phyloP scores from a whole-genome alignment of 2,329 filamentous ascomycete genomes.

The Claviceps humidiphila region DNA sequence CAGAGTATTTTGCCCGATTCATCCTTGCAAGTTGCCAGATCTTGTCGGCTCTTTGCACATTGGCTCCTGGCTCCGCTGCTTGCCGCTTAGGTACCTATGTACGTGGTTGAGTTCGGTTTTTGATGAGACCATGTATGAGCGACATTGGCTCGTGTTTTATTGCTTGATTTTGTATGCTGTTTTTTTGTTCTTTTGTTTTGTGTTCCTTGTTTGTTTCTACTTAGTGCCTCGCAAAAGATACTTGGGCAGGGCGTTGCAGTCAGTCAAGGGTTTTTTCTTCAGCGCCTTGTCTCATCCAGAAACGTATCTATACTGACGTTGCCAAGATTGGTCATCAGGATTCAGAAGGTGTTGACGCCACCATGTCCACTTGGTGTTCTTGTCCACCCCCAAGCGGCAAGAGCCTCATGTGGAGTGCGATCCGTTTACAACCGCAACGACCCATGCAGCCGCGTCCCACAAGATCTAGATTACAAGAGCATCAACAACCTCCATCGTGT shows the following conservation, averaged over 20 bases:
- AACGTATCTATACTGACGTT: background rate
- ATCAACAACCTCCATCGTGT: slow-evolving; percentile 1
- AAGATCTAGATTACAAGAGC: slow-evolving; percentile 4
- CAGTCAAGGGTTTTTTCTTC: background rate
- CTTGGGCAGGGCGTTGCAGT: background rate
- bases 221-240: background rate
- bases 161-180: background rate
- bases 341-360: background rate
- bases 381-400: slow-evolving; percentile 1
- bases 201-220: too few species aligned
- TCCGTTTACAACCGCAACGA: slow-evolving; percentile 8
- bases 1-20: background rate
- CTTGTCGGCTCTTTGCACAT: too few species aligned
- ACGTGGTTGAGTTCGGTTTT: background rate
- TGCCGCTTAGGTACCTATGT: background rate
- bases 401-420: slow-evolving; percentile 12
- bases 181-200: background rate
- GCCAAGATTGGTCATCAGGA: background rate
- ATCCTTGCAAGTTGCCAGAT: too few species aligned
- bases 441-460: slow-evolving; percentile 7
- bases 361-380: background rate
- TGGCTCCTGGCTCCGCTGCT: too few species aligned
- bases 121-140: background rate
- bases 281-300: background rate
- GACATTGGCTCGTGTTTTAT: background rate